These are phyloP conservation scores for Danielia oregonensis DNA, from an alignment of 805 yeast genomes.

Conservation along the genomic window DNA sequence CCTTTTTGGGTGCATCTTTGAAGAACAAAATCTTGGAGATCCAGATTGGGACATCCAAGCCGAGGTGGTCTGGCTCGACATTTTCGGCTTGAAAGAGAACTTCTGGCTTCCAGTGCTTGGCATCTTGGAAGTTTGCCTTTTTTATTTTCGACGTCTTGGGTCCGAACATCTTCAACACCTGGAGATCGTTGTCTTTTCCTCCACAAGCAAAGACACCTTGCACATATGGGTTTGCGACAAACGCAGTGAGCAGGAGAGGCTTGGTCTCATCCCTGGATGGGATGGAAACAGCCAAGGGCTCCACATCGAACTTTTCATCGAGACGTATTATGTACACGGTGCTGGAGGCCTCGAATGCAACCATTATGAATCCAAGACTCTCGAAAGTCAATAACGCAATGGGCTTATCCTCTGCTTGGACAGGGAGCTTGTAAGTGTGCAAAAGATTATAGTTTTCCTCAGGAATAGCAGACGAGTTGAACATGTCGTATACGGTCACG, in stretches of 20 bases:
- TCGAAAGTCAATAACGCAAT: constrained; percentile 28
- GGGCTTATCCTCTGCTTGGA: constrained; percentile 25
- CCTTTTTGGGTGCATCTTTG: constrained; percentile 27
- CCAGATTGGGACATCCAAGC: constrained; percentile 81
- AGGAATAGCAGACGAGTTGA: constrained; percentile 20
- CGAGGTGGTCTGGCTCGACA: constrained; percentile 75
- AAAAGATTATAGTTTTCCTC: constrained; percentile 38
- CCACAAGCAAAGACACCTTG: constrained; percentile 69
- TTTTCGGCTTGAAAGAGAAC: constrained; percentile 69
- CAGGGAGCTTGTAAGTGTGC: constrained; percentile 25
- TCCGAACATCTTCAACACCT: constrained; percentile 39
- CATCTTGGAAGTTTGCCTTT: constrained; percentile 14
- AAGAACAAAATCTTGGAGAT: constrained; percentile 54
- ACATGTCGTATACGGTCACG: constrained; percentile 35
- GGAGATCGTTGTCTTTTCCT: constrained; percentile 78
- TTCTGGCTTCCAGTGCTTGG: constrained; percentile 14
- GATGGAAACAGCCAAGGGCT: constrained; percentile 23
- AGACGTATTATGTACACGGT: constrained; percentile 37
- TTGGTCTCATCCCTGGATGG: constrained; percentile 6
- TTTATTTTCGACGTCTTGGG: constrained; percentile 14
- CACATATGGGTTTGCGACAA: constrained; percentile 44
- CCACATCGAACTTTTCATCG: constrained; percentile 25
- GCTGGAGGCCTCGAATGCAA: constrained; percentile 45
- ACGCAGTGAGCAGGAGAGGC: constrained; percentile 36
- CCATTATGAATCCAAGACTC: constrained; percentile 29